Evolutionary conservation across 2,329 filamentous ascomycete genomes (phyloP).

Genomic region (Cyphellophora attinorum): DNA sequence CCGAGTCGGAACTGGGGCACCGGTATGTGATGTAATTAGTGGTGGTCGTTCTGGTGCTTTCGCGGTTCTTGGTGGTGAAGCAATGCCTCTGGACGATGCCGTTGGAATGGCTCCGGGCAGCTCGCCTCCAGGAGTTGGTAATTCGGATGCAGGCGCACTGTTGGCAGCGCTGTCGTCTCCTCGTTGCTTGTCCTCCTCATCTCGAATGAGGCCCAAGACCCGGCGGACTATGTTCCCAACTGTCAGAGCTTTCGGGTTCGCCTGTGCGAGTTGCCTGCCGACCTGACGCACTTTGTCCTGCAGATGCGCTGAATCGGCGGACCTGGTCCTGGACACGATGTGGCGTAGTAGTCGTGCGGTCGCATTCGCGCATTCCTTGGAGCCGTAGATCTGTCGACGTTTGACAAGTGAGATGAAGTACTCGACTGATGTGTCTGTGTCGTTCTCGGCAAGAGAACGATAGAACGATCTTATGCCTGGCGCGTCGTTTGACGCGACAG

Average conservation of each 20-base stretch:
- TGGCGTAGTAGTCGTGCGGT: conserved; percentile 82
- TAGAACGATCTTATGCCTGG: conserved; percentile 71
- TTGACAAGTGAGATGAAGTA: conserved; percentile 82
- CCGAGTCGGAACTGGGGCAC: conserved; percentile 41
- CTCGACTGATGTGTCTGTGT: conserved; percentile 75
- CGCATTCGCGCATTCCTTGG: conserved; percentile 80
- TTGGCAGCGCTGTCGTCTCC: conserved; percentile 46
- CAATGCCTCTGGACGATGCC: conserved; percentile 5
- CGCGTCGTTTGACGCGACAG: conserved; percentile 22
- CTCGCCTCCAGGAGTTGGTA: conserved; percentile 26
- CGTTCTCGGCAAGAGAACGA: conserved; percentile 64
- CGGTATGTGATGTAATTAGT: conserved; percentile 50
- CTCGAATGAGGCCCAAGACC: conserved; percentile 80
- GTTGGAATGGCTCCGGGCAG: conserved; percentile 1
- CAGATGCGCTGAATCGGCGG: conserved; percentile 66
- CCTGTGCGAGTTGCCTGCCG: conserved; percentile 66
- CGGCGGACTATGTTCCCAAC: conserved; percentile 91
- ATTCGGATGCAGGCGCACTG: conserved; percentile 49
- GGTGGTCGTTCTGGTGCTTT: conserved; percentile 41
- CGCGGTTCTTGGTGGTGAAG: conserved; percentile 3
- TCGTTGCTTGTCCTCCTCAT: conserved; percentile 72
- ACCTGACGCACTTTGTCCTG: conserved; percentile 71
- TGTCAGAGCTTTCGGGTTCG: conserved; percentile 81
- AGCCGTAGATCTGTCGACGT: conserved; percentile 77
- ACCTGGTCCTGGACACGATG: conserved; percentile 74